Evolutionary conservation across 1,284 basidiomycete species (phyloP).

Genomic region (Fistulina hepatica): DNA sequence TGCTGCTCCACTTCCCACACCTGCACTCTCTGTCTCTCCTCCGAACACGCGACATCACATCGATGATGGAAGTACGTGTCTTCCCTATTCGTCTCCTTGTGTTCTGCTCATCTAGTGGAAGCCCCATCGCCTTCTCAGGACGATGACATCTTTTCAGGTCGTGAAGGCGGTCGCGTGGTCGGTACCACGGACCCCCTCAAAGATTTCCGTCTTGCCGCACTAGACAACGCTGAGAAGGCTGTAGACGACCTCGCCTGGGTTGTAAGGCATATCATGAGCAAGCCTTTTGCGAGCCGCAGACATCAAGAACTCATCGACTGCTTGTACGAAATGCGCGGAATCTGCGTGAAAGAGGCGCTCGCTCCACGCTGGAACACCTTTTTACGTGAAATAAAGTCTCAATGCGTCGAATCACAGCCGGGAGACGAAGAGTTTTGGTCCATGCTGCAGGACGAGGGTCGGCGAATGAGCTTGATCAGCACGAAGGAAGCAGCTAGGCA

Average conservation of each 20-base stretch:
- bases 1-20: conserved; percentile 28
- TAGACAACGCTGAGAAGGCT: conserved; percentile 73
- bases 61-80: no score
- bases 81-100: no score
- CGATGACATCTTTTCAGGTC: conserved; percentile 32
- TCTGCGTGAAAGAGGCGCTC: conserved; percentile 66
- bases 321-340: conserved; percentile 53
- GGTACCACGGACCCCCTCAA: conserved; percentile 61
- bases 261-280: conserved; percentile 56
- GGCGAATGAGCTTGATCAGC: conserved; percentile 50
- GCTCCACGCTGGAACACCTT: conserved; percentile 69
- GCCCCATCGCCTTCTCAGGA: conserved; percentile 7
- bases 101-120: no score
- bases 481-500: conserved; percentile 45
- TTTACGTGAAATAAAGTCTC: conserved; percentile 41
- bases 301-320: conserved; percentile 63
- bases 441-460: conserved; percentile 39
- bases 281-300: conserved; percentile 59
- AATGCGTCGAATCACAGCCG: conserved; percentile 36
- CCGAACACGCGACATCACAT: conserved; percentile 24
- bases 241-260: conserved; percentile 68
- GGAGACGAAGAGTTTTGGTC: conserved; percentile 61
- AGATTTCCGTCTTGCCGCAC: conserved; percentile 63
- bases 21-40: not conserved
- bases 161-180: conserved; percentile 55